phyloP scores from a whole-genome alignment of 495 filamentous ascomycete species.

The Ascobolus immersus region DNA sequence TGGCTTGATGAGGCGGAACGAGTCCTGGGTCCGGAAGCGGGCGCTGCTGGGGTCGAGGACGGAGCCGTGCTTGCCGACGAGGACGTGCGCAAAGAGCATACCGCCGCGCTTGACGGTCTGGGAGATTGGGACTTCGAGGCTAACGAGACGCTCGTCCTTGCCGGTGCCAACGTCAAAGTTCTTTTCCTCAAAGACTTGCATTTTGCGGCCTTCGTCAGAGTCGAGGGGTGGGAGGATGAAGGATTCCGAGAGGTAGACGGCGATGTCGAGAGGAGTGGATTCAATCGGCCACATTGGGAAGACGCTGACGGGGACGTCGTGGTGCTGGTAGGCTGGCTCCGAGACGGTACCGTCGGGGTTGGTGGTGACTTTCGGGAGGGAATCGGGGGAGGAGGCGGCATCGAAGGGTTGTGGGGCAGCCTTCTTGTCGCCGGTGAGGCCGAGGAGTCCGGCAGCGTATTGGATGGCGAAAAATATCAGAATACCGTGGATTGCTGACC shows the following conservation, averaged over 20 bases:
- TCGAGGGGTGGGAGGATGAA: conserved; percentile 41
- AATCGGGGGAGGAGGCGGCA: conserved; percentile 32
- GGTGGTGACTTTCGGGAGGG: conserved; percentile 40
- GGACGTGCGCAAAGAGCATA: conserved; percentile 84
- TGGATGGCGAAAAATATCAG: conserved; percentile 46
- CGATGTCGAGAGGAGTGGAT: conserved; percentile 55
- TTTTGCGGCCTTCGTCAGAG: conserved; percentile 24
- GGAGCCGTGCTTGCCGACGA: conserved; percentile 47
- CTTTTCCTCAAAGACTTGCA: conserved; percentile 52
- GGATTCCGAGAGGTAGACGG: conserved; percentile 57
- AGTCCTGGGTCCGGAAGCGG: conserved; percentile 43
- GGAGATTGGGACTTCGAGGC: conserved; percentile 56
- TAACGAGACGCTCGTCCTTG: conserved; percentile 49
- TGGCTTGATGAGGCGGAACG: conserved; percentile 61
- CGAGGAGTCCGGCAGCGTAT: conserved; percentile 28
- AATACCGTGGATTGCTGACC: conserved; percentile 34
- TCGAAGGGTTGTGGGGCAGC: conserved; percentile 16
- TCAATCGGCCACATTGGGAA: conserved; percentile 71
- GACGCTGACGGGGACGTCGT: conserved; percentile 43
- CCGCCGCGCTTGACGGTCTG: conserved; percentile 67
- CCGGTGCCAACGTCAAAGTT: conserved; percentile 58
- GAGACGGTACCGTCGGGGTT: conserved; percentile 26
- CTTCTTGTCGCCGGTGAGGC: conserved; percentile 23
- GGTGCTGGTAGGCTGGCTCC: conserved; percentile 39
- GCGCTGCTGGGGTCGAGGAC: conserved; percentile 46